Percentiles rank a stretch among this genome's conserved stretches.
These are phyloP conservation scores for Xylaria polymorpha DNA, from an alignment of 2,329 filamentous ascomycete species.

Conservation along the genomic window DNA sequence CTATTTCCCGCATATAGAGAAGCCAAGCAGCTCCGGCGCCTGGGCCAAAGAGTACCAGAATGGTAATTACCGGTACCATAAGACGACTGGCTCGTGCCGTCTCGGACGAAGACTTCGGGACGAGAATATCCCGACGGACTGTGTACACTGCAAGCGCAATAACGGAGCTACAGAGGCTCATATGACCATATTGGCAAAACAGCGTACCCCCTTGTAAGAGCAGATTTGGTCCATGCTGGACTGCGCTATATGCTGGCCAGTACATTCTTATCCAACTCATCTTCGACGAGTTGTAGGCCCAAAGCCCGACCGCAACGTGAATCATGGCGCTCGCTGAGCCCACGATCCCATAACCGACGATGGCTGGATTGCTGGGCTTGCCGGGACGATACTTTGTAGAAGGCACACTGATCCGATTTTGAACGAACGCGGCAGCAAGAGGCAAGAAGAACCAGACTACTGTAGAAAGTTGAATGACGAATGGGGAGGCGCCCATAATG, in stretches of 20 bases:
- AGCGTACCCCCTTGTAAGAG: slow-evolving; percentile 7
- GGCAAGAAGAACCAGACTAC: slow-evolving; percentile 18
- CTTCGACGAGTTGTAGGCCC: neutral
- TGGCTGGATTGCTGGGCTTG: neutral
- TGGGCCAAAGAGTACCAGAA: neutral
- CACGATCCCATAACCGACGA: slow-evolving; percentile 10
- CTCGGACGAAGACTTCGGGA: neutral
- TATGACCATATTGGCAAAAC: slow-evolving; percentile 21
- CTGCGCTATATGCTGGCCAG: slow-evolving; percentile 13
- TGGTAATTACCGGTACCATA: neutral
- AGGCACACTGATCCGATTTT: neutral
- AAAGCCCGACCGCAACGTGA: slow-evolving; percentile 3
- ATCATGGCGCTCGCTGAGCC: slow-evolving; percentile 13
- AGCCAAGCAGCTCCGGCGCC: neutral
- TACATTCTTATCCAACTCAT: slow-evolving; percentile 18
- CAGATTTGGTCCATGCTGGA: slow-evolving; percentile 10
- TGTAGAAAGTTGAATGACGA: slow-evolving; percentile 9
- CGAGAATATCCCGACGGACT: neutral
- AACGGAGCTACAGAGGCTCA: neutral
- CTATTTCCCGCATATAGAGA: neutral
- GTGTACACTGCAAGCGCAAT: slow-evolving; percentile 5
- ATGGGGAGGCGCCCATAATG: slow-evolving; percentile 8
- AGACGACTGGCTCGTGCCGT: neutral
- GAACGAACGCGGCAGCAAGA: slow-evolving; percentile 2
- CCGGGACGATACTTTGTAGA: neutral